Evolutionary conservation across 495 filamentous ascomycete genomes (phyloP).

Genomic region (Corynascus novoguineensis): DNA sequence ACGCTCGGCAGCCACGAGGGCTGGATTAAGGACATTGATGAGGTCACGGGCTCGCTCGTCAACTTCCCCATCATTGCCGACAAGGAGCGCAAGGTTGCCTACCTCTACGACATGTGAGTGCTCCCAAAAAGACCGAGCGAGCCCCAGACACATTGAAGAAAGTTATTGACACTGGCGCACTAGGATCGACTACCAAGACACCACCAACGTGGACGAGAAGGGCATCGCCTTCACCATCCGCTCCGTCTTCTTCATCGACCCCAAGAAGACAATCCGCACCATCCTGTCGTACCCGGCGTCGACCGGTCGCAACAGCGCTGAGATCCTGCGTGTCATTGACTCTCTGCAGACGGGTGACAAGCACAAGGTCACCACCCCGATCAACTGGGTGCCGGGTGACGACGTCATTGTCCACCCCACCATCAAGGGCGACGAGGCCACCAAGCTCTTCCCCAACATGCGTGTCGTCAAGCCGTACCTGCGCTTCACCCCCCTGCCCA

Average conservation of each 20-base stretch:
- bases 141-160: no score
- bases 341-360: conserved; percentile 97
- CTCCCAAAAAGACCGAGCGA: no score
- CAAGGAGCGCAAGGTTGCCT: conserved; percentile 89
- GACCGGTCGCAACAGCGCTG: conserved; percentile 92
- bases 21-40: conserved; percentile 97
- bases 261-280: conserved; percentile 93
- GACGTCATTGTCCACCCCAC: conserved; percentile 94
- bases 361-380: conserved; percentile 86
- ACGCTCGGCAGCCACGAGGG: conserved; percentile 57
- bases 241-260: conserved; percentile 98
- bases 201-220: conserved; percentile 87
- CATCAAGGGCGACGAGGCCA: conserved; percentile 80
- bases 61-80: conserved; percentile 96
- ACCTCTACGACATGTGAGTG: conserved; percentile 89
- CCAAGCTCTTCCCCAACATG: conserved; percentile 85
- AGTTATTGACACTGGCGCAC: not conserved
- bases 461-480: conserved; percentile 93
- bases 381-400: conserved; percentile 86
- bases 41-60: conserved; percentile 76
- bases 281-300: conserved; percentile 96
- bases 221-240: conserved; percentile 98
- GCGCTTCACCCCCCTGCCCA: conserved; percentile 62
- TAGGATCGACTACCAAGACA: conserved; percentile 74
- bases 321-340: conserved; percentile 92